Conservation (phyloP, 768 basidiomycete genomes). For the Collybia sp. region DNA sequence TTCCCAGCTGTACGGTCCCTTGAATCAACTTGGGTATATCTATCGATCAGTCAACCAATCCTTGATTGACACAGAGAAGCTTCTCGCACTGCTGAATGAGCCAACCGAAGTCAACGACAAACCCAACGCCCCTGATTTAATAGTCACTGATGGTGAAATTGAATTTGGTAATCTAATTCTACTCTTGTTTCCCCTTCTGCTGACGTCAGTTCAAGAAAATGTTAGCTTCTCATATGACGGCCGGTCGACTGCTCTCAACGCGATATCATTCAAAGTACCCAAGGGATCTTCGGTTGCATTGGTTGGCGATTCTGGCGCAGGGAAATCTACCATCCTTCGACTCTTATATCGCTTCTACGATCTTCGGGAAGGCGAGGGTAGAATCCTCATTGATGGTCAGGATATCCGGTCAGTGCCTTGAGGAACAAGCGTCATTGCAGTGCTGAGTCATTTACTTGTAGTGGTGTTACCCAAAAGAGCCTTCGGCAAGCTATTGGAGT, state of each 20-base stretch:
- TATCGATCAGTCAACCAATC: slow-evolving; percentile 76
- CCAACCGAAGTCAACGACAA: slow-evolving; percentile 82
- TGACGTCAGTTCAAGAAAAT: slow-evolving; percentile 47
- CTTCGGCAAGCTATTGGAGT: slow-evolving; percentile 82
- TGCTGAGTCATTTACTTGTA: slow-evolving; percentile 14
- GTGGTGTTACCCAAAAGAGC: slow-evolving; percentile 78
- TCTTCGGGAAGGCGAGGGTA: slow-evolving; percentile 69
- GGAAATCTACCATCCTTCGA: slow-evolving; percentile 84
- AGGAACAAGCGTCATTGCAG: background rate
- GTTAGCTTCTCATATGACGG: slow-evolving; percentile 85
- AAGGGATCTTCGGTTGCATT: slow-evolving; percentile 86
- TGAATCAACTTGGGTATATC: slow-evolving; percentile 74
- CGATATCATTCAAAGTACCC: slow-evolving; percentile 84
- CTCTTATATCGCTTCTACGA: slow-evolving; percentile 93
- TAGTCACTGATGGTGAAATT: slow-evolving; percentile 72
- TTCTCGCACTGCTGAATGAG: slow-evolving; percentile 77
- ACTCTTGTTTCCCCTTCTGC: background rate
- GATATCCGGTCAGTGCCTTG: slow-evolving; percentile 53
- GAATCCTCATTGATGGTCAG: slow-evolving; percentile 80
- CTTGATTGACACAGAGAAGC: slow-evolving; percentile 78
- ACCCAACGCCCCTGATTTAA: slow-evolving; percentile 68
- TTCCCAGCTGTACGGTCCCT: slow-evolving; percentile 60
- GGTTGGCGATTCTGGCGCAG: slow-evolving; percentile 78
- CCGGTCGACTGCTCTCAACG: slow-evolving; percentile 62
- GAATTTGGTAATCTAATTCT: slow-evolving; percentile 65